phyloP scores from a whole-genome alignment of 768 basidiomycete genomes.

The Pisolithus microcarpus region DNA sequence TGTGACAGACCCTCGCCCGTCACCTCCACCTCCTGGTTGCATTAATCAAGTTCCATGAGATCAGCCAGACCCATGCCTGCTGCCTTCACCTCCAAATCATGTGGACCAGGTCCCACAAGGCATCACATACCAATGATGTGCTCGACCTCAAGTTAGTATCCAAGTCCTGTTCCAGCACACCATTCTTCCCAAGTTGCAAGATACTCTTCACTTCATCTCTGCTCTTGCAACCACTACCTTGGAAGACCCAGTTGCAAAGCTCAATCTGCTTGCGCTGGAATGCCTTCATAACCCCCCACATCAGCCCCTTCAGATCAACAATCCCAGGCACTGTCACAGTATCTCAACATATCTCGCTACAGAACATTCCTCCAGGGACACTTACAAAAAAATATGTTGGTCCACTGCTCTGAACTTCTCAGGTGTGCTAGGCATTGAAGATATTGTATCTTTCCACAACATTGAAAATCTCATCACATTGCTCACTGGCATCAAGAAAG shows the following conservation, averaged over 20 bases:
- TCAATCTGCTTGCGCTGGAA: background rate
- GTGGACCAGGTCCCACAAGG: background rate
- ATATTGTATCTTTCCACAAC: slow-evolving; percentile 8
- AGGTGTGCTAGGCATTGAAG: slow-evolving; percentile 3
- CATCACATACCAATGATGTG: background rate
- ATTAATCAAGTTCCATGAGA: no score
- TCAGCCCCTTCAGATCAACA: slow-evolving; percentile 1
- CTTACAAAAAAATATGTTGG: no score
- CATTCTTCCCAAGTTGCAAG: background rate
- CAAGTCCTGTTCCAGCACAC: no score
- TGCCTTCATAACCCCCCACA: background rate
- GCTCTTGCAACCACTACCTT: background rate
- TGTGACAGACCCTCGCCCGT: no score
- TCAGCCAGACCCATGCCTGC: no score
- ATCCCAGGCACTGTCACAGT: background rate
- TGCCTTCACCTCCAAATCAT: background rate
- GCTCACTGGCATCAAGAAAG: background rate
- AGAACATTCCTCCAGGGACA: no score
- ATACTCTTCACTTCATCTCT: background rate
- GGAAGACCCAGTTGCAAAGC: background rate
- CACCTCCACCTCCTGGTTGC: background rate
- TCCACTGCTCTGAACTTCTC: background rate
- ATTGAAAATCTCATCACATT: no score
- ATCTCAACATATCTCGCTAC: no score
- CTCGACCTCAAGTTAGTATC: no score